A percentile compares a stretch with the other conserved stretches of the same genome.
These are phyloP conservation scores for Geotrichum citri-aurantii DNA, from an alignment of 1,139 yeast genomes.

Conservation along the genomic window DNA sequence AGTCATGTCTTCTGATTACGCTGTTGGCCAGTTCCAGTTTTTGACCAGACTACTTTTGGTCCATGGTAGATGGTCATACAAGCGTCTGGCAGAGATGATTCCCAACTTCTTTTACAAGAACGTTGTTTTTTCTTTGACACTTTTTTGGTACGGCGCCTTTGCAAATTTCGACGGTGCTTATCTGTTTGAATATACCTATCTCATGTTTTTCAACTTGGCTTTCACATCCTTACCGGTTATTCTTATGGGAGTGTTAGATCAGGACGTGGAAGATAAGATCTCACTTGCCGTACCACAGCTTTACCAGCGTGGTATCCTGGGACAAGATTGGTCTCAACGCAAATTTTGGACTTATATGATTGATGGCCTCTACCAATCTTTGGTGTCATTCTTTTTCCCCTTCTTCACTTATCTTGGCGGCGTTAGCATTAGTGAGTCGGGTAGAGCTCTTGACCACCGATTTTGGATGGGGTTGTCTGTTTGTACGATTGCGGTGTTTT, in stretches of 20 bases:
- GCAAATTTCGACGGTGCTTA: conserved; percentile 87
- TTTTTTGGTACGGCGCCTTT: conserved; percentile 90
- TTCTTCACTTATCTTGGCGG: conserved; percentile 56
- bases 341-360: conserved; percentile 78
- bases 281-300: conserved; percentile 82
- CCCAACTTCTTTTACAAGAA: conserved; percentile 91
- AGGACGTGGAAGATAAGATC: conserved; percentile 78
- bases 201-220: conserved; percentile 89
- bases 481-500: conserved; percentile 69
- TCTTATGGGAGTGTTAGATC: conserved; percentile 84
- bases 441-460: conserved; percentile 70
- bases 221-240: conserved; percentile 93
- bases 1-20: conserved; percentile 98
- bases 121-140: conserved; percentile 77
- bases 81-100: conserved; percentile 86
- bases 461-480: conserved; percentile 79
- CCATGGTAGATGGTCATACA: conserved; percentile 97
- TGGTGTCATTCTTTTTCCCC: conserved; percentile 80
- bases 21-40: conserved; percentile 89
- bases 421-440: conserved; percentile 55
- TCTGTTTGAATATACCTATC: conserved; percentile 83
- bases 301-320: conserved; percentile 74
- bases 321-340: conserved; percentile 71
- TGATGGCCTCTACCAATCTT: conserved; percentile 87
- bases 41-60: conserved; percentile 70